phyloP scores from a whole-genome alignment of 2,329 filamentous ascomycete species.

The Fusarium mundagurra region DNA sequence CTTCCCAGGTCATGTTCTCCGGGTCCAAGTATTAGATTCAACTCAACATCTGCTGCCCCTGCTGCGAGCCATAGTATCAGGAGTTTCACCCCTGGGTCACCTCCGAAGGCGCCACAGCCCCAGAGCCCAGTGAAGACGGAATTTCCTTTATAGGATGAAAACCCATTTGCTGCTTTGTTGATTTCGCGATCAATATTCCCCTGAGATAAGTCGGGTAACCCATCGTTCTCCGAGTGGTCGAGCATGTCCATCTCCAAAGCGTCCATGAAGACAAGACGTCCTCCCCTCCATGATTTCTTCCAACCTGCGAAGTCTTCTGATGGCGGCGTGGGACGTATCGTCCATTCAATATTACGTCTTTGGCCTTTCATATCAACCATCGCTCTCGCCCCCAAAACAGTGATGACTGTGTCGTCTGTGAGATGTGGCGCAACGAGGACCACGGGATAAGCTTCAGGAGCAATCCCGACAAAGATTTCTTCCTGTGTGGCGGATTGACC shows the following conservation, averaged over 20 bases:
- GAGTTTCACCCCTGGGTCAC: constrained; percentile 47
- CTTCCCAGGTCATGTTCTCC: constrained; percentile 33
- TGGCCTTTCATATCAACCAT: constrained; percentile 46
- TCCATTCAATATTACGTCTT: constrained; percentile 44
- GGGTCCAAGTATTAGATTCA: constrained; percentile 32
- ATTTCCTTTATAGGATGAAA: constrained; percentile 33
- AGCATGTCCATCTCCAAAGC: constrained; percentile 49
- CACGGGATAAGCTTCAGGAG: constrained; percentile 48
- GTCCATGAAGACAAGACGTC: constrained; percentile 50
- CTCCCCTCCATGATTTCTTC: constrained; percentile 27
- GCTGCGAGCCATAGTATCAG: constrained; percentile 48
- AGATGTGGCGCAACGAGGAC: constrained; percentile 48
- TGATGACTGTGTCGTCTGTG: constrained; percentile 39
- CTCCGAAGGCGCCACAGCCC: constrained; percentile 51
- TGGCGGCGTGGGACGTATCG: neutral
- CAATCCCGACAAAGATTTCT: constrained; percentile 48
- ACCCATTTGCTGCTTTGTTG: constrained; percentile 43
- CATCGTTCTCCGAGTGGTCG: neutral
- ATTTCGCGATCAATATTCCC: constrained; percentile 46
- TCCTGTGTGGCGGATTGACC: constrained; percentile 51
- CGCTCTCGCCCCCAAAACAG: constrained; percentile 42
- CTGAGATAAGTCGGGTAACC: constrained; percentile 41
- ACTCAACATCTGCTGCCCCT: constrained; percentile 31
- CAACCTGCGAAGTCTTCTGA: neutral
- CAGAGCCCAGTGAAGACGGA: constrained; percentile 45